phyloP scores from a whole-genome alignment of 1,139 yeast genomes.

The Chernovozyma sophiae-reginae region DNA sequence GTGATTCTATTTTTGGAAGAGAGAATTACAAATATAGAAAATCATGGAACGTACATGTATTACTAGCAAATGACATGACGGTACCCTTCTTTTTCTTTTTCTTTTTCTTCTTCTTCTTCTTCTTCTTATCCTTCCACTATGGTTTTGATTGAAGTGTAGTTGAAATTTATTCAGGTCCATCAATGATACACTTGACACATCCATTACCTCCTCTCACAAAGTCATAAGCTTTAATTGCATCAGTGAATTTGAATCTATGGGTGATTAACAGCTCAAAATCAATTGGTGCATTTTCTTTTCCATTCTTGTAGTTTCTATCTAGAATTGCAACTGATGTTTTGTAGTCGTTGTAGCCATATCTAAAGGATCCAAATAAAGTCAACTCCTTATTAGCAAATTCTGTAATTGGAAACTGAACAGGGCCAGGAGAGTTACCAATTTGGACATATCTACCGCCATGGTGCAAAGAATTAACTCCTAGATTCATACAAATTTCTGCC shows the following conservation, averaged over 20 bases:
- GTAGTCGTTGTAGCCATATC: conserved; percentile 81
- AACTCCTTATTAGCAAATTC: conserved; percentile 68
- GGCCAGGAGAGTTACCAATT: conserved; percentile 71
- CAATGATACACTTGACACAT: conserved; percentile 44
- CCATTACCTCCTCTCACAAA: conserved; percentile 49
- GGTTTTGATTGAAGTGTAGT: too few species aligned
- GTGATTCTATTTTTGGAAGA: too few species aligned
- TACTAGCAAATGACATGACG: too few species aligned
- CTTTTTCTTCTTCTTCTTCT: too few species aligned
- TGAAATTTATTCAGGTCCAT: conserved; percentile 38
- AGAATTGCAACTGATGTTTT: conserved; percentile 67
- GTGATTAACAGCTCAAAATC: conserved; percentile 63
- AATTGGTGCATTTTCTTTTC: conserved; percentile 46
- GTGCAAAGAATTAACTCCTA: conserved; percentile 55
- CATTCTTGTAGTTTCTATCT: conserved; percentile 53
- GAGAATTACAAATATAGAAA: too few species aligned
- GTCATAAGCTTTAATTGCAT: conserved; percentile 80
- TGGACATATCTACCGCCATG: conserved; percentile 69
- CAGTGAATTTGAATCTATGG: conserved; percentile 67
- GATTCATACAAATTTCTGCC: conserved; percentile 62
- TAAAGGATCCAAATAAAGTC: conserved; percentile 69
- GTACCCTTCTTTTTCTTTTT: too few species aligned
- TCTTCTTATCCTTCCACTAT: too few species aligned
- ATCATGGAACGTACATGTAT: too few species aligned
- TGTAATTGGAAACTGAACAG: conserved; percentile 69